Evolutionary conservation across 2,329 filamentous ascomycete genomes (phyloP).

Genomic region (Pseudogymnoascus sp.): DNA sequence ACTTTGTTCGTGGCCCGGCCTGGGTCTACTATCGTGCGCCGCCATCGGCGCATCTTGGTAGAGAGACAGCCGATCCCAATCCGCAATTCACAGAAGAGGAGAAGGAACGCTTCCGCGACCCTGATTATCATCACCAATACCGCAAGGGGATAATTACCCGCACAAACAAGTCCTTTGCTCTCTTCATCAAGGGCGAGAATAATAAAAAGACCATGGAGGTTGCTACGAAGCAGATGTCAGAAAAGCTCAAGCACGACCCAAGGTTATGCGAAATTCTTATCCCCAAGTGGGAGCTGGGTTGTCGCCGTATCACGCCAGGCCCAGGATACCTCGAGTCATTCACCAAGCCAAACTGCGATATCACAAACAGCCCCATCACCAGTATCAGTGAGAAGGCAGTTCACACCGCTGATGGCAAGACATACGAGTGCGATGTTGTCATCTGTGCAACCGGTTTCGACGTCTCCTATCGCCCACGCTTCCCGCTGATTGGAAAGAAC

Average conservation of each 20-base stretch:
- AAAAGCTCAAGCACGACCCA: slow-evolving; percentile 75
- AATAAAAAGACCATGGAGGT: slow-evolving; percentile 69
- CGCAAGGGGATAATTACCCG: background rate
- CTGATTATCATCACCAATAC: slow-evolving; percentile 18
- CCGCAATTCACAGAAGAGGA: slow-evolving; percentile 28
- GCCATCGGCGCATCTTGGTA: slow-evolving; percentile 52
- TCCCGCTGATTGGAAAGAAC: slow-evolving; percentile 22
- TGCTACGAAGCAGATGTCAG: slow-evolving; percentile 82
- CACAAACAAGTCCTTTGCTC: background rate
- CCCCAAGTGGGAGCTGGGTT: slow-evolving; percentile 12
- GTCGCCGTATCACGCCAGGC: slow-evolving; percentile 87
- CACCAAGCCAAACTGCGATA: slow-evolving; percentile 17
- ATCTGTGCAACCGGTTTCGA: slow-evolving; percentile 34
- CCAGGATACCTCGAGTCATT: slow-evolving; percentile 34
- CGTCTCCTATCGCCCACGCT: slow-evolving; percentile 25
- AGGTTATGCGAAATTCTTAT: slow-evolving; percentile 5
- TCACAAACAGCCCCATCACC: slow-evolving; percentile 18
- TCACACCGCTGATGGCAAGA: background rate
- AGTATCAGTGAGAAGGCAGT: background rate
- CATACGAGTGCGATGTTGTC: slow-evolving; percentile 28
- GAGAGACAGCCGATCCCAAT: slow-evolving; percentile 28
- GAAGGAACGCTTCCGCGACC: slow-evolving; percentile 25
- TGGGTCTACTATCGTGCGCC: slow-evolving; percentile 33
- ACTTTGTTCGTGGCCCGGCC: slow-evolving; percentile 23
- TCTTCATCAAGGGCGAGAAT: slow-evolving; percentile 12